Evolutionary conservation across 257 asterid genomes (phyloP).

Genomic region (Cruciata laevipes): DNA sequence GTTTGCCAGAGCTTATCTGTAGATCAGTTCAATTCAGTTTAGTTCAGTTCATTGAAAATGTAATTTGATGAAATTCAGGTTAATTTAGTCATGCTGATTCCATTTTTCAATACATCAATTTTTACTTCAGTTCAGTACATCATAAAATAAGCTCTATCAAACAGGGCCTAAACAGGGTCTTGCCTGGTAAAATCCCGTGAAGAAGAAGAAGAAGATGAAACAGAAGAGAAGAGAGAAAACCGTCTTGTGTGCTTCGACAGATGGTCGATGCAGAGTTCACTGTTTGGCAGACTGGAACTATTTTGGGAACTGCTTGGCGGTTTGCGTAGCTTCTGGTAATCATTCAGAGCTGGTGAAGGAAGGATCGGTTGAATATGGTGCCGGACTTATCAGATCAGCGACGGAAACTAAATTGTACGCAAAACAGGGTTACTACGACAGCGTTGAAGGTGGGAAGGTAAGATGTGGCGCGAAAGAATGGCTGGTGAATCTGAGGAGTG

Average conservation of each 20-base stretch:
- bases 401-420: conserved; percentile 10
- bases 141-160: too few relatives aligned
- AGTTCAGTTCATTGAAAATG: too few relatives aligned
- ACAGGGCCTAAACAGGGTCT: too few relatives aligned
- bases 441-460: neutral
- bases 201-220: conserved; percentile 14
- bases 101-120: too few relatives aligned
- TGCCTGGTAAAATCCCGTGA: conserved; percentile 23
- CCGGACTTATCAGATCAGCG: conserved; percentile 19
- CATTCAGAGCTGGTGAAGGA: conserved; percentile 15
- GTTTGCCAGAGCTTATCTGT: too few relatives aligned
- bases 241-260: conserved; percentile 2
- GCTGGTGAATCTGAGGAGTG: conserved; percentile 8
- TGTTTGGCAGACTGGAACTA: conserved; percentile 24
- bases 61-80: too few relatives aligned
- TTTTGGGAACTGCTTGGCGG: conserved; percentile 34
- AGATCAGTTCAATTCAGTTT: too few relatives aligned
- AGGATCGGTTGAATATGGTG: conserved; percentile 20
- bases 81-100: too few relatives aligned
- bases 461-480: conserved; percentile 18
- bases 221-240: neutral
- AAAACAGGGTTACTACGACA: too few relatives aligned
- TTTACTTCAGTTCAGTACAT: too few relatives aligned
- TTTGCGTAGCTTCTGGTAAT: conserved; percentile 7
- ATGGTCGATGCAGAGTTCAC: conserved; percentile 19